Percentiles rank a stretch among this genome's conserved stretches.
These are phyloP conservation scores for Colletotrichum orbiculare DNA, from an alignment of 2,329 filamentous ascomycete genomes.

Conservation along the genomic window DNA sequence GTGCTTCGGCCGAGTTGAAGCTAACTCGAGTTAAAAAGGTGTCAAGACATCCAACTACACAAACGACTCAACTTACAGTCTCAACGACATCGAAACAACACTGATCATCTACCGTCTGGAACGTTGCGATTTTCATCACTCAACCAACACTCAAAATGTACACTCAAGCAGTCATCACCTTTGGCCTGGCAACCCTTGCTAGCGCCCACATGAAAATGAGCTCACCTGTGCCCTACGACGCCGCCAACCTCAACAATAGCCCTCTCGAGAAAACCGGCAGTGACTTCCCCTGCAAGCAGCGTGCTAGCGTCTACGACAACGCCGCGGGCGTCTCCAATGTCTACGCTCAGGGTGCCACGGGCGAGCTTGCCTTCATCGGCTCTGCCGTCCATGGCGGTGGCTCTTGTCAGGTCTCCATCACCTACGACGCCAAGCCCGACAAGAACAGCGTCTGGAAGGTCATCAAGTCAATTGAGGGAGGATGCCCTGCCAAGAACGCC, in stretches of 20 bases:
- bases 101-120: constrained; percentile 50
- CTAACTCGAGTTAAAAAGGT: constrained; percentile 31
- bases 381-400: constrained; percentile 88
- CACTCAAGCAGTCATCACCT: constrained; percentile 59
- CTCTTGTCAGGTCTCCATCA: constrained; percentile 89
- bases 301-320: constrained; percentile 57
- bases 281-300: constrained; percentile 90
- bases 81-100: constrained; percentile 31
- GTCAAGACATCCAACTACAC: constrained; percentile 21
- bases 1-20: constrained; percentile 3
- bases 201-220: constrained; percentile 82
- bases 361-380: constrained; percentile 75
- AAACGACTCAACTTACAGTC: constrained; percentile 31
- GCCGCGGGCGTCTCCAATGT: constrained; percentile 64
- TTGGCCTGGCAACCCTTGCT: constrained; percentile 69
- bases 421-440: constrained; percentile 78
- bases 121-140: constrained; percentile 47
- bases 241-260: constrained; percentile 60
- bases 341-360: constrained; percentile 70
- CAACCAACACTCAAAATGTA: constrained; percentile 60
- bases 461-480: constrained; percentile 87
- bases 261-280: no score
- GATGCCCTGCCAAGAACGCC: constrained; percentile 75
- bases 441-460: constrained; percentile 82
- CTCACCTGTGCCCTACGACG: constrained; percentile 72